Percentiles rank a stretch among this genome's conserved stretches.
Conservation (phyloP, 495 filamentous ascomycete genomes). For the Penicillium diatomitis region DNA sequence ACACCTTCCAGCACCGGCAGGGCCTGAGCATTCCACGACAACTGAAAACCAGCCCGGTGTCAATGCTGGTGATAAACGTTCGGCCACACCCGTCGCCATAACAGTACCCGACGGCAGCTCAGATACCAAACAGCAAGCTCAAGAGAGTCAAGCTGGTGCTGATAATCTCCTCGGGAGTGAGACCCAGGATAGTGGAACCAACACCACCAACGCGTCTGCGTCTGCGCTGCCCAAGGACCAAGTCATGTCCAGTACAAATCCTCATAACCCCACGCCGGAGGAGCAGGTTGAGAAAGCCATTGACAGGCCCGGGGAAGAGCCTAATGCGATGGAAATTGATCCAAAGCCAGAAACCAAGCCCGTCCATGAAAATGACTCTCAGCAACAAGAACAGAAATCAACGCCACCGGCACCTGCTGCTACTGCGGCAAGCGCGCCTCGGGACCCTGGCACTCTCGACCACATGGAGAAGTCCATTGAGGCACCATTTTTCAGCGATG, state of each 20-base stretch:
- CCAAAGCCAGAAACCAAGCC: background rate
- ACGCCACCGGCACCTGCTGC: background rate
- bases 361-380: background rate
- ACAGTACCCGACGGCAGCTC: background rate
- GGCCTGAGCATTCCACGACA: background rate
- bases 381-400: background rate
- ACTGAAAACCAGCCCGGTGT: background rate
- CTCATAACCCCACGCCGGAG: no score
- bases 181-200: no score
- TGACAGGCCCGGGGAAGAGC: background rate
- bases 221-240: no score
- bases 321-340: conserved; percentile 9
- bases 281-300: background rate
- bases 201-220: no score
- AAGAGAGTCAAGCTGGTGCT: no score
- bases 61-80: background rate
- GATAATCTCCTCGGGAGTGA: no score
- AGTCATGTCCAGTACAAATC: no score
- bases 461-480: background rate
- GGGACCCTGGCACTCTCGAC: conserved; percentile 4
- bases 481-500: no score
- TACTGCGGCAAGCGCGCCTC: background rate
- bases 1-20: background rate
- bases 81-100: background rate
- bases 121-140: background rate